phyloP scores from a whole-genome alignment of 768 basidiomycete species.

The Exidia glandulosa region DNA sequence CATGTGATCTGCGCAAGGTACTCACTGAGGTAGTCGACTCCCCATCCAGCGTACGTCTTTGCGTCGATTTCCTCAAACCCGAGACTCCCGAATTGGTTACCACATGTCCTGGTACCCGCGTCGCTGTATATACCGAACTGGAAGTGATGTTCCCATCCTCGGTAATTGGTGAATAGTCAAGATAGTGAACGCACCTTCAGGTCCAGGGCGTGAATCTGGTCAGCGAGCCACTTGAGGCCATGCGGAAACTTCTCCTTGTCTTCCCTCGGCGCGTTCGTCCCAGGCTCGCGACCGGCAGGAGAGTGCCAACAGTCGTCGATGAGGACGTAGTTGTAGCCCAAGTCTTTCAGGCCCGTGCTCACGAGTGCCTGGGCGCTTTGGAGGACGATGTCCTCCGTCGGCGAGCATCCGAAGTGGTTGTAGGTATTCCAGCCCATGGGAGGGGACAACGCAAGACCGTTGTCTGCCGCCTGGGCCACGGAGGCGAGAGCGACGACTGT shows the following conservation, averaged over 20 bases:
- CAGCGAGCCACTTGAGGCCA: constrained; percentile 10
- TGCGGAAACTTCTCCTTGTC: constrained; percentile 9
- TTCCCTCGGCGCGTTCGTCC: constrained; percentile 5
- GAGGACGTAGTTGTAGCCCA: constrained; percentile 28
- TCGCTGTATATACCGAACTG: constrained; percentile 29
- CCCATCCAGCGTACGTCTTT: constrained; percentile 28
- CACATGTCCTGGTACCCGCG: constrained; percentile 28
- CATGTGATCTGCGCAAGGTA: no score
- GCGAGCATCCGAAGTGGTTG: constrained; percentile 29
- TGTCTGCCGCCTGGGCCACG: no score
- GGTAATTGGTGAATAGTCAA: not conserved
- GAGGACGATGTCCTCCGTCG: constrained; percentile 25
- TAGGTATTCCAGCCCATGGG: constrained; percentile 31
- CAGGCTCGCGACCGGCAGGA: constrained; percentile 1
- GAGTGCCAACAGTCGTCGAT: constrained; percentile 28
- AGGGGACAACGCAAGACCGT: no score
- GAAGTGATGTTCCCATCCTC: no score
- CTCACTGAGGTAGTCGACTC: constrained; percentile 26
- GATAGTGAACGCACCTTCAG: constrained; percentile 7
- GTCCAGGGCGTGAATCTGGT: constrained; percentile 9
- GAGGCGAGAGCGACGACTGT: no score
- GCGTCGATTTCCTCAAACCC: constrained; percentile 31
- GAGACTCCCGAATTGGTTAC: constrained; percentile 26
- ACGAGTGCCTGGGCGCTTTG: constrained; percentile 23
- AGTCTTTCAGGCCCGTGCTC: constrained; percentile 19